Base-by-base conservation (phyloP, 1,284 basidiomycete genomes). In the Ustilago hordei region DNA sequence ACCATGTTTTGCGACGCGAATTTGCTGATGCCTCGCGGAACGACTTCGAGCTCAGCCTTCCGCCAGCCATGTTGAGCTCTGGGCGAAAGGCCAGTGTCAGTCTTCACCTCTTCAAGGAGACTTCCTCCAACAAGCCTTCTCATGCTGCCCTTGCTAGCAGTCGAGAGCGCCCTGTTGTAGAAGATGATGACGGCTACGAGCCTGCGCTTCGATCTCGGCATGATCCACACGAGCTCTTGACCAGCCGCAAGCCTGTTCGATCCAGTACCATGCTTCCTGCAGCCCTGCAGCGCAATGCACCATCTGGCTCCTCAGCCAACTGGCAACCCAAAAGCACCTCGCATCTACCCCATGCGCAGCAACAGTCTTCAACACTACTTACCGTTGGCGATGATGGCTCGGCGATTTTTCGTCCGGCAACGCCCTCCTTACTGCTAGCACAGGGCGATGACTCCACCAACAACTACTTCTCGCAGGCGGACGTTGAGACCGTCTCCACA, bases 41-140 rank as follows among this genome's bases (percentile, higher is more conserved):
- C 28, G 66, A 72, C 15, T 56, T 70, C 5, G 79, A 80, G 43
- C 71, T 78, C 45, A 69, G 58, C 17, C 65, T 79, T 6, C 76
- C 79, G 28, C 79, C 79, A 7, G 74, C 79, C 31, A 75, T 81
- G 74, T 62, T 79, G 61, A 79, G 62, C 69, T 78, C 78, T 7
- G 81, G 81, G 43, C 72, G 81, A n/a, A 83, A 83, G 41, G 81
- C 81, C 28, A 79, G 75, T 50, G 81, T 83, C 38, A 79, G 75
- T 58, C 66, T 83, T 11, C 81, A 83, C 31, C 66, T 83, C n/a
- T 83, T 83, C 74, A 82, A 81, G 50, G 80, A 82, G 65, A 80
- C 81, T 13, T 80, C 75, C 2, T 80, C 75, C 4, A 64, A 67
- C 13, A 69, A 72, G 35, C 52, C 75, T 0, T 77, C 75, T 12